Conservation (phyloP, 192 early-diverging fungal species). For the Phycomyces nitens region DNA sequence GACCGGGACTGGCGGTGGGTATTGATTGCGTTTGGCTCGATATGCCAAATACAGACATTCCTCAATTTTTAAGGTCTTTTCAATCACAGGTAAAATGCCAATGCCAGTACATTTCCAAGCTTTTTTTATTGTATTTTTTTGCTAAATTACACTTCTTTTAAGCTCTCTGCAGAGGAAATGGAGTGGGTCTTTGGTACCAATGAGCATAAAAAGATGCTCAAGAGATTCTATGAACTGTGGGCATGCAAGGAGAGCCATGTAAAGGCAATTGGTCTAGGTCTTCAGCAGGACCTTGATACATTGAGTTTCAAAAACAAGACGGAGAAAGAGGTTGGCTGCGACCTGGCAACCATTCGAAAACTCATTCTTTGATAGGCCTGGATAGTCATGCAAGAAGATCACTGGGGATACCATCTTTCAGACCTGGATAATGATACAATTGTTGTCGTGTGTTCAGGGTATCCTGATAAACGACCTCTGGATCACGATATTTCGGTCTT, state of each 20-base stretch:
- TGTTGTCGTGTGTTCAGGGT: slow-evolving; percentile 12
- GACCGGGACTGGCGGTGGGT: slow-evolving; percentile 2
- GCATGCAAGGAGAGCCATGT: slow-evolving; percentile 27
- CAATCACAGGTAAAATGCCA: slow-evolving; percentile 11
- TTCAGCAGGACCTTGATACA: slow-evolving; percentile 9
- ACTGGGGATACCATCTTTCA: slow-evolving; percentile 15
- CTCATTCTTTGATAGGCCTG: too few species aligned
- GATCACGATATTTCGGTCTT: neutral
- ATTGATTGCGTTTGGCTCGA: slow-evolving; percentile 18
- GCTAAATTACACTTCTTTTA: neutral
- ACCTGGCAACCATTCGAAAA: neutral
- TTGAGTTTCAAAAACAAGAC: slow-evolving; percentile 5
- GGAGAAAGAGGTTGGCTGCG: neutral
- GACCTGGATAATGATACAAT: slow-evolving; percentile 15
- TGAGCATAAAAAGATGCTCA: neutral
- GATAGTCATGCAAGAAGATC: slow-evolving; percentile 7
- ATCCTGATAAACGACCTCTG: neutral
- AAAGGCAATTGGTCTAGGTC: slow-evolving; percentile 22
- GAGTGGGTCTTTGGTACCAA: neutral
- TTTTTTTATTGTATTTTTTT: slow-evolving; percentile 8
- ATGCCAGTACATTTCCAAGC: neutral
- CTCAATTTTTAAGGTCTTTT: slow-evolving; percentile 13
- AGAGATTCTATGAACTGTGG: slow-evolving; percentile 24
- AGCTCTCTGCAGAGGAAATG: slow-evolving; percentile 1
- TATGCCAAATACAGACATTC: neutral